Evolutionary conservation across 768 basidiomycete genomes (phyloP), one percentile per base, ranked within the genome.

Genomic region (Podaxis rugospora): DNA sequence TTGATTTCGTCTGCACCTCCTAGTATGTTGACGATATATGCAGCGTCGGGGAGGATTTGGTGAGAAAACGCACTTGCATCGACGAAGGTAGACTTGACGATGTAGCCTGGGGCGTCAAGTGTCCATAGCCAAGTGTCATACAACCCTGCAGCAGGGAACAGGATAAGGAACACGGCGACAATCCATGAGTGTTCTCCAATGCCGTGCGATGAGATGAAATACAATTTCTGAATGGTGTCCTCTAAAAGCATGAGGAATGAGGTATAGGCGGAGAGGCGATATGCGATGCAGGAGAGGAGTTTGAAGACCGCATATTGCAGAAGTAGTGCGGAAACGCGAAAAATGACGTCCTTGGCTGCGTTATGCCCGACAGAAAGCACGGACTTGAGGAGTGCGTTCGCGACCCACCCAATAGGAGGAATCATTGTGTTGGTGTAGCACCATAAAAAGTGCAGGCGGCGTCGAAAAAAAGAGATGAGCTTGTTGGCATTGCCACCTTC

Each of bases 71-170:
- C 13, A 13, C 9, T 35, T 10, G 56, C 40, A n/a, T n/a, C 14
- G 35, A 56, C 52, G 9, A 39, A 9, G 11, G 52, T 59, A 13
- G 61, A 36, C 28, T 50, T 58, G 36, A 57, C 28, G 6, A 62
- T 57, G 40, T 64, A 64, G 44, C 64, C 64, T 25, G 64, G 64
- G 1, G 46, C 47, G 18, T 64, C 64, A 18, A 64, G 51, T 16
- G 54, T 52, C 64, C 64, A 64, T 0, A 64, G 42, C 13, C 62
- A 52, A 2, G 61, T 62, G 61, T 64, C 64, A 28, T 62, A 64
- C 5, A 64, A 42, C 44, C 61, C 61, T 18, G 64, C 56, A 6
- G 51, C 61, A 37, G 64, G 50, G 44, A 62, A 64, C 4, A 62
- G 61, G 27, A 62, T 11, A n/a, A 57, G 51, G 40, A 64, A 64